Base-by-base conservation (phyloP, 1,284 basidiomycete genomes). In the Volvariella volvacea region DNA sequence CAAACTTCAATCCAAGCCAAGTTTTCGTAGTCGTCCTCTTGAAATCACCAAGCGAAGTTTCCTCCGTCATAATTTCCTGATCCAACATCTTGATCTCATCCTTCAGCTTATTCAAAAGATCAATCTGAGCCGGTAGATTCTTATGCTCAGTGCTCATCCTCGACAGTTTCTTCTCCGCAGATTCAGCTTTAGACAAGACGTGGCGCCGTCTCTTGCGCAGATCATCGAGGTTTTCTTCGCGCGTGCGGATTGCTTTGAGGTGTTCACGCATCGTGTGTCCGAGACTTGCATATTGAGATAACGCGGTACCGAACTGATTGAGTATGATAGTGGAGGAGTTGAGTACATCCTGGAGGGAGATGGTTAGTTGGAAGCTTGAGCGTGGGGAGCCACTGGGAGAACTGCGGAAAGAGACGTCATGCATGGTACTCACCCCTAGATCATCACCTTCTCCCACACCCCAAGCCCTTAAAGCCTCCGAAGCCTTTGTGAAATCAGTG, bases 71-170 rank as follows among this genome's bases (percentile, higher is more conserved):
- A 48, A 97, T 92, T 22, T 94, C 88, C 7, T 80, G 74, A 58
- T 95, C 91, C 60, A 96, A 70, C 16, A 65, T 58, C 8, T 86
- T 68, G 48, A 95, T 95, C 58, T 95, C 87, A 21, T 83, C 80
- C 34, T 86, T 75, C 32, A 95, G 67, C 14, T 71, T 71, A 56
- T 86, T 84, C 46, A 97, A 68, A 3, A 74, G 63, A 20, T 92
- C 86, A 0, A 83, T 88, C 65, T 96, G 92, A 48, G 70, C 59
- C 15, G 71, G 67, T 28, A 93, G 66, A 55, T 89, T 87, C 73
- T 96, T 97, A 69, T 96, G 84, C 65, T 92, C 92, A 0, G 88
- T 76, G 43, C 78, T 80, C 92, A 96, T 96, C 69, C 88, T 95
- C 59, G 76, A 78, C 20, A 97, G 73, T 62, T 93, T 95, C 70